Evolutionary conservation across 1,139 yeast species (phyloP).

Genomic region (Suhomyces bribrorum): DNA sequence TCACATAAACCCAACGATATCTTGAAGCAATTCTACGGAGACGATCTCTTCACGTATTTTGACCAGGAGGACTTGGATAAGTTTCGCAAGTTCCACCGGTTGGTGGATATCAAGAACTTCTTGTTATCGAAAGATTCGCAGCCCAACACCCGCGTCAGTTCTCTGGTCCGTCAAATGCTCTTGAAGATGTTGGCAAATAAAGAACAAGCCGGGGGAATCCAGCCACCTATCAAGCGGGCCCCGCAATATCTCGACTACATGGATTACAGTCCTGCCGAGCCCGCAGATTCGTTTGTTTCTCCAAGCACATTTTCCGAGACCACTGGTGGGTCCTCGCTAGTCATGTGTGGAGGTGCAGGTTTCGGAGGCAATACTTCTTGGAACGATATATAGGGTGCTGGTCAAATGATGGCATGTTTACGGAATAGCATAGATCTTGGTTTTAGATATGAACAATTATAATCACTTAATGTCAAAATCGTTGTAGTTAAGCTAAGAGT

Average conservation of each 20-base stretch:
- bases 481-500: too few species aligned
- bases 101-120: constrained; percentile 22
- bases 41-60: constrained; percentile 32
- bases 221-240: not conserved
- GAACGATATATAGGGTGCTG: constrained; percentile 19
- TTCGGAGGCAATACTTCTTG: constrained; percentile 30
- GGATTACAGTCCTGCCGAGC: constrained; percentile 1
- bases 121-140: constrained; percentile 15
- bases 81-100: constrained; percentile 28
- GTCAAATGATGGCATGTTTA: not conserved
- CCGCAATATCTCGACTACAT: constrained; percentile 5
- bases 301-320: constrained; percentile 18
- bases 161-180: constrained; percentile 9
- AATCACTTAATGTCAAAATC: too few species aligned
- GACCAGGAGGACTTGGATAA: constrained; percentile 29
- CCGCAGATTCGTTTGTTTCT: constrained; percentile 6
- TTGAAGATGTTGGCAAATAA: constrained; percentile 4
- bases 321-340: constrained; percentile 23
- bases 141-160: constrained; percentile 1
- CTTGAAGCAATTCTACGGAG: constrained; percentile 35
- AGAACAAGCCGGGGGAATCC: not conserved
- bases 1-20: constrained; percentile 1
- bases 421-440: too few species aligned
- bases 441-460: too few species aligned
- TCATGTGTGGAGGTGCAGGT: constrained; percentile 33